A percentile compares a stretch with the other conserved stretches of the same genome.
Evolutionary conservation across 192 early-diverging fungal genomes (phyloP).

Genomic region (Coemansia sp.): DNA sequence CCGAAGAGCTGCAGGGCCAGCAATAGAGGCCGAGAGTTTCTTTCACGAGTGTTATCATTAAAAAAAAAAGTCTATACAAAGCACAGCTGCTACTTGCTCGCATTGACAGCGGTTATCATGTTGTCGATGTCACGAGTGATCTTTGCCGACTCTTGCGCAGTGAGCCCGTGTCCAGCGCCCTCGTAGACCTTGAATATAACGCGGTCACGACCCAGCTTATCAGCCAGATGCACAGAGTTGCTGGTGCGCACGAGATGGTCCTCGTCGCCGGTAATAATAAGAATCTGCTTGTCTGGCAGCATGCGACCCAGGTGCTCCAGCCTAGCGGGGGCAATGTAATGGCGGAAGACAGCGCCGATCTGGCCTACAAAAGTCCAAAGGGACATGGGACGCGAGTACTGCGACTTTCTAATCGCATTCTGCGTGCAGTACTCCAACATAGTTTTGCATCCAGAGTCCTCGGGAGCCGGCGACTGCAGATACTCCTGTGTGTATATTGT

Average conservation of each 20-base stretch:
- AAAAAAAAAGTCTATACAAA: not conserved
- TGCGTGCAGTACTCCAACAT: slow-evolving; percentile 42
- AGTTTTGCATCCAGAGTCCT: slow-evolving; percentile 20
- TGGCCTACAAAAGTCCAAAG: slow-evolving; percentile 38
- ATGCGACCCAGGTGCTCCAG: slow-evolving; percentile 25
- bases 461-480: slow-evolving; percentile 32
- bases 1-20: not conserved
- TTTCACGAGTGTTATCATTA: not conserved
- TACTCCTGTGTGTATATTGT: slow-evolving; percentile 40
- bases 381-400: slow-evolving; percentile 45
- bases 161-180: slow-evolving; percentile 38
- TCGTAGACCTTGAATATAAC: slow-evolving; percentile 39
- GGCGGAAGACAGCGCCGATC: slow-evolving; percentile 41
- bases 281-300: slow-evolving; percentile 41
- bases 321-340: slow-evolving; percentile 40
- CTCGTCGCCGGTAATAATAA: slow-evolving; percentile 44
- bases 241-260: slow-evolving; percentile 43
- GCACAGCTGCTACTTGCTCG: not conserved
- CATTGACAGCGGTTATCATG: slow-evolving; percentile 25
- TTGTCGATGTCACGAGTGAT: slow-evolving; percentile 23
- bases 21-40: not conserved
- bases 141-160: slow-evolving; percentile 27
- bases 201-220: slow-evolving; percentile 40
- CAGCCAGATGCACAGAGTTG: slow-evolving; percentile 43
- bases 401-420: slow-evolving; percentile 30